Evolutionary conservation across 2,329 filamentous ascomycete genomes (phyloP).

Genomic region (Penicillium sp.): DNA sequence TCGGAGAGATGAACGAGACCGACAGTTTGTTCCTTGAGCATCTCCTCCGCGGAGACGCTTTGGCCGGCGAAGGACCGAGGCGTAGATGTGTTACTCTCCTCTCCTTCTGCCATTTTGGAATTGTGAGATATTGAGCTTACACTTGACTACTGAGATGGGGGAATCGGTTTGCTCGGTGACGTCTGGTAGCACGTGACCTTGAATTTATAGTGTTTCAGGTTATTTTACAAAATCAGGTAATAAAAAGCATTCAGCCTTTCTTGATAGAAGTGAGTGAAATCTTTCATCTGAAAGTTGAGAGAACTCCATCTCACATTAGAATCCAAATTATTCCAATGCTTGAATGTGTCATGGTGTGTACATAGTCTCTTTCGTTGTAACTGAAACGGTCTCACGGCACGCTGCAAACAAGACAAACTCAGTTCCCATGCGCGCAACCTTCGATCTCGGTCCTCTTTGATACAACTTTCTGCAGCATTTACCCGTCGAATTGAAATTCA

Average conservation of each 20-base stretch:
- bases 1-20: slow-evolving; percentile 89
- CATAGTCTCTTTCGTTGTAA: not conserved
- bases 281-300: too few species aligned
- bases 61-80: slow-evolving; percentile 66
- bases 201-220: not conserved
- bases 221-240: not conserved
- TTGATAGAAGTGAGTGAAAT: too few species aligned
- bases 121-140: slow-evolving; percentile 3
- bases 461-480: slow-evolving; percentile 7
- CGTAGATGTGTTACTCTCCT: slow-evolving; percentile 42
- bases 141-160: not conserved
- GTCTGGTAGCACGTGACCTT: slow-evolving; percentile 16
- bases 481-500: slow-evolving; percentile 6
- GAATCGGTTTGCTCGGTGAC: slow-evolving; percentile 8
- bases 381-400: not conserved
- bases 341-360: not conserved
- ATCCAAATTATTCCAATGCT: not conserved
- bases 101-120: slow-evolving; percentile 28
- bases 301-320: not conserved
- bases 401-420: slow-evolving; percentile 26
- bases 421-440: slow-evolving; percentile 9
- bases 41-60: slow-evolving; percentile 72
- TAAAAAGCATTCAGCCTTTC: too few species aligned
- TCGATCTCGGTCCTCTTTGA: slow-evolving; percentile 13
- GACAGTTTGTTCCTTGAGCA: slow-evolving; percentile 81